Base-by-base conservation (phyloP, 345 rosid species). In the Brassica juncea region DNA sequence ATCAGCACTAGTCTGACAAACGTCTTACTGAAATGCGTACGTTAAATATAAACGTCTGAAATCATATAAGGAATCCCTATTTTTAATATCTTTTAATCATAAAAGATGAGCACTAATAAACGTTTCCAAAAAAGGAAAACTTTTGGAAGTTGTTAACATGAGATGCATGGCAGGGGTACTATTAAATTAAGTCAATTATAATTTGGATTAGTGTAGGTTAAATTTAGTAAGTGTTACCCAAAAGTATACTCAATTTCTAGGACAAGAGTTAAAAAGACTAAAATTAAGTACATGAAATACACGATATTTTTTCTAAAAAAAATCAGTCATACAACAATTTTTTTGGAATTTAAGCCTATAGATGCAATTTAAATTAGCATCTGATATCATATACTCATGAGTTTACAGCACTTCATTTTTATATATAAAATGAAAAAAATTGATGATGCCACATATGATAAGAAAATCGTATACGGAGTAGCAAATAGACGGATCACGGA, bases 101-200 rank as follows among this genome's bases (percentile, higher is more conserved):
- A 58, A 54, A 77, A 63, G 66, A 55, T 10, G 60, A 77, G 66
- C 31, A 62, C 70, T 47, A 23, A 10, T 15, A 67, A 72, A 72
- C 68, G 31, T 79, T 73, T 73, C 73, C 70, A 32, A 72, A 78
- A 58, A 27, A 23, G 32, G 77, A 34, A 59, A 64, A 39, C 28
- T 54, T 65, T 54, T n/a, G 71, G 44, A 52, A 35, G 59, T 66
- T 65, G 67, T 30, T 37, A 6, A 79, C 62, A 58, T 73, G 77
- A 77, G 76, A 61, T 60, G 65, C 65, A 60, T 30, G 58, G 52
- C 23, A 68, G 16, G 32, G 34, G 9, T 8, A 49, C 37, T 54
- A 70, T 35, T 4, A 8, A 77, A 31, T 70, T n/a, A 21, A 8
- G 62, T 57, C 8, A 57, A 49, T 77, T 32, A 14, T 49, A 49